Evolutionary conservation across 2,329 filamentous ascomycete species (phyloP), one percentile per base, ranked within the genome.

Genomic region (Ustilaginoidea virens): DNA sequence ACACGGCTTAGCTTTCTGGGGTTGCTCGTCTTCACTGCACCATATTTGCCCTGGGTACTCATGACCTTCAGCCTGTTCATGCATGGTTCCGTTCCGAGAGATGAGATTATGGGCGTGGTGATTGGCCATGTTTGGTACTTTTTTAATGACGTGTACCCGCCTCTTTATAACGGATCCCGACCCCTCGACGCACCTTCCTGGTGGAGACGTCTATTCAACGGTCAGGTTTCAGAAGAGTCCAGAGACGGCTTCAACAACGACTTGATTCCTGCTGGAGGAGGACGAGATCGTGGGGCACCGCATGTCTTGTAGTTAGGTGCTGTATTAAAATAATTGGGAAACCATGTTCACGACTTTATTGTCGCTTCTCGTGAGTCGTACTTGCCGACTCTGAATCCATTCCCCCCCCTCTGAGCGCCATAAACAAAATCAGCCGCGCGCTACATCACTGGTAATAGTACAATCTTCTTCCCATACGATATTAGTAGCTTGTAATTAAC

Each of bases 71-170:
- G 81, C 46, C 63, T 96, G 25, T 66, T 93, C n/a, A 67, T 96
- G 49, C 85, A 96, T 49, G 82, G 82, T 5, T 79, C 69, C 5
- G 66, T 96, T 23, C 90, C 90, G 4, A 92, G 92, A 55, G 90
- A 96, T 51, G 90, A 98, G 60, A 79, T 98, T 37, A 83, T 92
- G 60, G 90, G 90, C 4, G 83, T 94, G 11, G 74, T 90, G 7
- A 86, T 96, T 22, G 90, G 90, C 7, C 90, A 98, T 55, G 67
- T 96, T 23, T 96, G 86, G 79, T 98, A 96, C 54, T 98, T 94
- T 59, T 94, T 96, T 54, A 81, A 76, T 34, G 90, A 98, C 51
- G 86, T 98, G 11, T 98, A 93, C 53, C 90, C 90, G 4, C 80
- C 85, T 3, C 68, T 94, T 24, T 81, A 94, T 54, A 74, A 79